Conservation (phyloP, 257 asterid genomes). For the Cinchona pubescens region DNA sequence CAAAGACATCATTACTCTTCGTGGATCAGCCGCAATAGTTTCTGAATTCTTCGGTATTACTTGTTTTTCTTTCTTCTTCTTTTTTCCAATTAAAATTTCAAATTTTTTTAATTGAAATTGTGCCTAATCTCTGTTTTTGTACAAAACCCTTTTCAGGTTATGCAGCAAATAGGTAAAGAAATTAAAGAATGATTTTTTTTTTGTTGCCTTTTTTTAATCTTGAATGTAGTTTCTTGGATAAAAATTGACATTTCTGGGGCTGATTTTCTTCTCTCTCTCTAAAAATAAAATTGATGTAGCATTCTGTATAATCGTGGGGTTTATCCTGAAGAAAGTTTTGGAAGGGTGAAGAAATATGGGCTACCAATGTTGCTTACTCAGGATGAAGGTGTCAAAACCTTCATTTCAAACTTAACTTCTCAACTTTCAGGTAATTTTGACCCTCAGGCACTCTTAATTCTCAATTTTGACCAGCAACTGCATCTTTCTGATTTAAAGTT, state of each 20-base stretch:
- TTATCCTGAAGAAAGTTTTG: conserved; percentile 89
- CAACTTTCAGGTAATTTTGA: conserved; percentile 74
- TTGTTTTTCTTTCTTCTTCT: not conserved
- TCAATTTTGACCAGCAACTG: not conserved
- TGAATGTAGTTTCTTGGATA: conserved; percentile 6
- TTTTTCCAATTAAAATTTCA: not conserved
- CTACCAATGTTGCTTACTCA: conserved; percentile 87
- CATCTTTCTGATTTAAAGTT: conserved; percentile 1
- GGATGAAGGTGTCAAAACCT: conserved; percentile 88
- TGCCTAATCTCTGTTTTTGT: conserved; percentile 21
- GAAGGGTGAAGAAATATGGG: conserved; percentile 88
- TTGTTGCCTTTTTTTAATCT: not conserved
- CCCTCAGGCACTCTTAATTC: not conserved
- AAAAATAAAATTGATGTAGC: conserved; percentile 15
- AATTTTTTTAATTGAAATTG: not conserved
- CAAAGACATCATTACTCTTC: conserved; percentile 87
- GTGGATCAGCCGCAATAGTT: conserved; percentile 89
- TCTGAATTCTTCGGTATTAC: conserved; percentile 79
- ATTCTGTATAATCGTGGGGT: conserved; percentile 85
- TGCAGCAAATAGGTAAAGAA: conserved; percentile 78
- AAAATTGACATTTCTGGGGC: not conserved
- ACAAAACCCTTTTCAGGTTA: conserved; percentile 50
- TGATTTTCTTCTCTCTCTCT: not conserved
- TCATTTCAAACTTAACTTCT: conserved; percentile 76
- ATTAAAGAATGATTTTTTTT: not conserved